Base-by-base conservation (phyloP, 441 rosid species). In the Raphanus hybrid region DNA sequence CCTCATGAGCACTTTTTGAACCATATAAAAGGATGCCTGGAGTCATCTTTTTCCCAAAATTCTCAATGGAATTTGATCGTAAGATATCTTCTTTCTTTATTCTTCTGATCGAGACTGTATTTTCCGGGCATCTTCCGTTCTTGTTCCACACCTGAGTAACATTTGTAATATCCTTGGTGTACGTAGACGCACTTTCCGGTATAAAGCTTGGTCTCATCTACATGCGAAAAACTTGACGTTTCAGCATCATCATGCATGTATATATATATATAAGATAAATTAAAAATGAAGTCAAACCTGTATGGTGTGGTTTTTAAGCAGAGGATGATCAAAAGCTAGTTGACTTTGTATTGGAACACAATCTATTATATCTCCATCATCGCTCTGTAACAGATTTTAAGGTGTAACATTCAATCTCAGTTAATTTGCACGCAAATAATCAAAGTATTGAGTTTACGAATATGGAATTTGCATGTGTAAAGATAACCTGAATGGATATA, bases 311-410 rank as follows among this genome's bases (percentile, higher is more conserved):
- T 87, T 81, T 41, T 74, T 82, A 35, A 87, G 81, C 27, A 70
- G 63, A 68, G 89, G 91, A 70, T 87, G 86, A 59, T 86, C 87
- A 29, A 86, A 87, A 74, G 87, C 87, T 14, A 85, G 85, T 73
- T 85, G 91, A 8, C 78, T 64, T 15, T 80, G 41, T 20, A 86
- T 23, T 45, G 64, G 77, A 59, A 85, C 78, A 69, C 89, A 85
- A 73, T 87, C 91, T 16, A 87, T 84, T 35, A 84, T 77, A 43
- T 85, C 88, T 39, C 88, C 88, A 82, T 87, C 90, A 16, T 82
- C 81, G 60, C 90, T 85, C 87, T 85, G 29, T 8, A 5, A 78
- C 2, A 71, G 26, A 52, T 0, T 23, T 34, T 4, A 29, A n/a
- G 20, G 3, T 16, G 54, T 12, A 10, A 41, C 48, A 41, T 41